A percentile compares a stretch with the other conserved stretches of the same genome.
phyloP scores from a whole-genome alignment of 108 stramenopile species.

The Cafeteria roenbergensis region DNA sequence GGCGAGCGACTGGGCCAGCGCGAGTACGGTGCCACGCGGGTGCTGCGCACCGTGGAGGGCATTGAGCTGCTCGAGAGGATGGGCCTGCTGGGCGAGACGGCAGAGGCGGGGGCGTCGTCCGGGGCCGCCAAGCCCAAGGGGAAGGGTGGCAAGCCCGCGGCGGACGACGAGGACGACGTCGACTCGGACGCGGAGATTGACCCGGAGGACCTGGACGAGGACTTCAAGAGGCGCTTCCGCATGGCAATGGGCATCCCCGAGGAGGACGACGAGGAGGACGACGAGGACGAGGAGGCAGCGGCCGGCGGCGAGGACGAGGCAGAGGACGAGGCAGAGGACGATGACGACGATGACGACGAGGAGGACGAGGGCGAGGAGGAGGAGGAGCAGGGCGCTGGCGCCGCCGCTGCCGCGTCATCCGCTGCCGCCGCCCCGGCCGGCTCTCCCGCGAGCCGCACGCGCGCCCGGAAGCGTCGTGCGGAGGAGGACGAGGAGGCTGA shows the following conservation, averaged over 20 bases:
- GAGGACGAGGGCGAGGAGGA: conserved; percentile 1
- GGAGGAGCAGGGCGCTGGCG: neutral
- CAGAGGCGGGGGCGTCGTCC: neutral
- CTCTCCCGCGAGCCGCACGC: neutral
- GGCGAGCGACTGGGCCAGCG: neutral
- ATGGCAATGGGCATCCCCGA: neutral
- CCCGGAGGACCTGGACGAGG: too few relatives aligned
- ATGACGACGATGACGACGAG: neutral
- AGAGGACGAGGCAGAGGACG: neutral
- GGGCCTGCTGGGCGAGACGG: neutral
- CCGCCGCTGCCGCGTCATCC: too few relatives aligned
- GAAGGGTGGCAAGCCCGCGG: neutral
- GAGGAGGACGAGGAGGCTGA: neutral
- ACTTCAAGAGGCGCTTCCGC: too few relatives aligned
- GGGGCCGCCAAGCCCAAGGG: neutral
- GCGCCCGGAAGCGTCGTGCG: neutral
- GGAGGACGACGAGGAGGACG: neutral
- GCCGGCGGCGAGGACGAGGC: neutral
- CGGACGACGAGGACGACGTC: neutral
- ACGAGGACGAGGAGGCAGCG: neutral
- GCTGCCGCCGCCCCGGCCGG: too few relatives aligned
- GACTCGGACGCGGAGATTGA: too few relatives aligned
- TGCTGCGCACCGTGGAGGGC: neutral
- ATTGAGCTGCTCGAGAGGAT: neutral
- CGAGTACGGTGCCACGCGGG: too few relatives aligned